Evolutionary conservation across 2,329 filamentous ascomycete genomes (phyloP).

Genomic region (Calonectria honghensis): DNA sequence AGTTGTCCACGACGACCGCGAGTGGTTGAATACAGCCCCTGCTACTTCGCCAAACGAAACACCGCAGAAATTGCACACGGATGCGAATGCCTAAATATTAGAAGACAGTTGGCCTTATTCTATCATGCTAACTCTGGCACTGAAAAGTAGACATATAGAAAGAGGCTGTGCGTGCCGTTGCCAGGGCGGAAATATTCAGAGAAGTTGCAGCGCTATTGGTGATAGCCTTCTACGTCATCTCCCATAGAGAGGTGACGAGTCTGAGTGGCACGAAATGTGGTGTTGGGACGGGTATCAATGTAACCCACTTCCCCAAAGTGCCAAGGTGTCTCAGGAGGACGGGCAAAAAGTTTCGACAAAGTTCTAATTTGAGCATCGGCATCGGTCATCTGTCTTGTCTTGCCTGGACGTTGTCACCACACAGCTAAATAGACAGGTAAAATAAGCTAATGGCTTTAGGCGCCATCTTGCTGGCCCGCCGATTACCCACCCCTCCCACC

Average conservation of each 20-base stretch:
- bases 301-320: not conserved
- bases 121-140: not conserved
- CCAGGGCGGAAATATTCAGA: not conserved
- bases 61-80: not conserved
- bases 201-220: not conserved
- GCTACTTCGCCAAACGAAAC: not conserved
- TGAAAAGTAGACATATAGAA: not conserved
- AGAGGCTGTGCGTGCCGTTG: not conserved
- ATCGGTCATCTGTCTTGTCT: not conserved
- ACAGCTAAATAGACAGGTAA: not conserved
- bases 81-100: not conserved
- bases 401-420: not conserved
- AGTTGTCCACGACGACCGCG: not conserved
- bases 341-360: not conserved
- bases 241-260: not conserved
- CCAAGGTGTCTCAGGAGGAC: not conserved
- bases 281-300: not conserved
- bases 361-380: not conserved
- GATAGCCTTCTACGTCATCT: not conserved
- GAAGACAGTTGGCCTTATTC: not conserved
- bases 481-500: not conserved
- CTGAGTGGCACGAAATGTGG: not conserved
- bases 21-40: not conserved
- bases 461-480: not conserved
- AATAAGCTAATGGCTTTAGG: not conserved